Evolutionary conservation across 2,329 filamentous ascomycete species (phyloP), one percentile per base, ranked within the genome.

Genomic region (Phialophora macrospora): DNA sequence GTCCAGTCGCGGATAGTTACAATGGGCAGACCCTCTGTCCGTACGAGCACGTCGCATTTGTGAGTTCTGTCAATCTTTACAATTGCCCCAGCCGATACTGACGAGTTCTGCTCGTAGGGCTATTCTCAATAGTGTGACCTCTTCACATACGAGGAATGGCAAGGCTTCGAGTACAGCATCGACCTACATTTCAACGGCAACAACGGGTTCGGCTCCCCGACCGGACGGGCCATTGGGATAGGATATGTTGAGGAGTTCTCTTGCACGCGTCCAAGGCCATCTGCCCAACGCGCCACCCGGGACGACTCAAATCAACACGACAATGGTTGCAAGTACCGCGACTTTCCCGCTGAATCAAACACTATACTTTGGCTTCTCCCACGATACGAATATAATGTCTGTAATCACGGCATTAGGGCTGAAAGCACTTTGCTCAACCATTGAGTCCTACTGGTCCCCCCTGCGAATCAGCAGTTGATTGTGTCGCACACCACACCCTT

Each of bases 291-390:
- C 72, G 0, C 69, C 70, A 3, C 61, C 67, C 0, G 72, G 70
- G 3, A 67, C 69, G 7, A 72, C 72, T 74, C 88, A 91, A 72
- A 74, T 81, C 54, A 82, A 77, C 65, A 64, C 70, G 49, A 78
- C 76, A 5, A 67, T 77, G 3, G 74, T 75, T 62, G 85, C 82
- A 73, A 90, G 84, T 75, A 83, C 83, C 0, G 80, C 80, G 41
- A 93, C 90, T 0, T 93, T 93, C 75, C 90, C 90, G 0, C 78
- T 90, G 3, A 85, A 92, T 73, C 91, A 93, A 74, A 84, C 81
- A n/a, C 80, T 93, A 17, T 92, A 92, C 75, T 85, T 93, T 57
- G 90, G 93, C 79, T 93, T 93, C 75, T 88, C 85, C 17, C 90
- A 93, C 75, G 90, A 93, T 76, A 89, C 88, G 34, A 91, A 90